A percentile compares a stretch with the other conserved stretches of the same genome.
These are phyloP conservation scores for Agastache rugosa DNA, from an alignment of 257 asterid genomes.

Conservation along the genomic window DNA sequence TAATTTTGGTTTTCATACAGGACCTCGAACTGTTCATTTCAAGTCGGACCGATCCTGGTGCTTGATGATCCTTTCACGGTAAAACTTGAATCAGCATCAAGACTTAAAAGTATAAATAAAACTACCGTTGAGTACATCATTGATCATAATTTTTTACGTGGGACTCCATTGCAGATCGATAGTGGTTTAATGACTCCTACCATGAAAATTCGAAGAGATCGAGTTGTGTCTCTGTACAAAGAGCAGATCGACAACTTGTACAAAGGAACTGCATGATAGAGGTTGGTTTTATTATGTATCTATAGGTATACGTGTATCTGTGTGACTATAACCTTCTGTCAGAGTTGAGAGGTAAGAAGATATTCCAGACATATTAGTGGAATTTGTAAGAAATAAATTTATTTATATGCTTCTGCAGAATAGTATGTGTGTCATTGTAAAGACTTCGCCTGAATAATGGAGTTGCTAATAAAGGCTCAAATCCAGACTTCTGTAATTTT, in stretches of 20 bases:
- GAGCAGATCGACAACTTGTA: slow-evolving; percentile 69
- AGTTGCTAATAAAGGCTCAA: too few relatives aligned
- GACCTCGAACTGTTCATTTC: slow-evolving; percentile 82
- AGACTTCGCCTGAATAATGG: too few relatives aligned
- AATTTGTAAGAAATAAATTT: not conserved
- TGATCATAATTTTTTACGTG: slow-evolving; percentile 2
- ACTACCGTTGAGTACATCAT: not conserved
- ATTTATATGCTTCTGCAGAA: too few relatives aligned
- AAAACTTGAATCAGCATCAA: slow-evolving; percentile 19
- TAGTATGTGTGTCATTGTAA: too few relatives aligned
- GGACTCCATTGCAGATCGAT: slow-evolving; percentile 65
- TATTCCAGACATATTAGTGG: not conserved
- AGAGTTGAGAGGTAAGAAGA: not conserved
- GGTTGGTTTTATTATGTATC: not conserved
- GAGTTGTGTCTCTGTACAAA: slow-evolving; percentile 60
- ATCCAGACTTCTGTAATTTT: too few relatives aligned
- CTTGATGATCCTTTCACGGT: slow-evolving; percentile 88
- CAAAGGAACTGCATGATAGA: slow-evolving; percentile 40
- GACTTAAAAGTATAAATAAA: not conserved
- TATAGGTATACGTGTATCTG: not conserved
- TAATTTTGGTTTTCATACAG: slow-evolving; percentile 45
- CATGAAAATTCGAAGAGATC: slow-evolving; percentile 86
- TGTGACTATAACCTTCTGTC: not conserved
- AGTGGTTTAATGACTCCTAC: slow-evolving; percentile 92
- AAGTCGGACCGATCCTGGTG: slow-evolving; percentile 81